These are phyloP conservation scores for Fusarium illudens DNA, from an alignment of 2,329 filamentous ascomycete genomes.

Conservation along the genomic window DNA sequence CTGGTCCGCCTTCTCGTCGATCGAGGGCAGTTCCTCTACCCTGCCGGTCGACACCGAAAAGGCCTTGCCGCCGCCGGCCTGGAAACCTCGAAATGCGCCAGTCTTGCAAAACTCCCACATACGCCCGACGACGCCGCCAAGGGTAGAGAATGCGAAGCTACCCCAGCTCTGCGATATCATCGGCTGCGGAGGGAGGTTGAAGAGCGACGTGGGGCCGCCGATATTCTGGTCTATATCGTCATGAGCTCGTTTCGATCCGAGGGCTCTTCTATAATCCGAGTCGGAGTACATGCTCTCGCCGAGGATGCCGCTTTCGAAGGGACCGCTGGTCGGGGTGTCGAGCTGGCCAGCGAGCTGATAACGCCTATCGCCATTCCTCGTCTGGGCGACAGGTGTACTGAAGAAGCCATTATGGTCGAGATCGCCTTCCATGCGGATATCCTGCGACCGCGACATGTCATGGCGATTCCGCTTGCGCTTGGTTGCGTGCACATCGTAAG, in stretches of 20 bases:
- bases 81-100: constrained; percentile 81
- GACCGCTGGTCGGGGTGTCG: constrained; percentile 54
- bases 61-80: constrained; percentile 80
- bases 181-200: constrained; percentile 44
- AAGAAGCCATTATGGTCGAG: constrained; percentile 32
- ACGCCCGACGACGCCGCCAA: constrained; percentile 76
- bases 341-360: constrained; percentile 65
- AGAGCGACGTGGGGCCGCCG: constrained; percentile 45
- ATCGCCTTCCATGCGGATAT: constrained; percentile 33
- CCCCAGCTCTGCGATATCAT: constrained; percentile 60
- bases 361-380: constrained; percentile 31
- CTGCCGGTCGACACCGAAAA: constrained; percentile 62
- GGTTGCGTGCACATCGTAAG: constrained; percentile 38
- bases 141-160: constrained; percentile 65
- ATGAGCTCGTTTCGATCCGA: constrained; percentile 57
- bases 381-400: constrained; percentile 32
- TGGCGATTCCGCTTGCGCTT: constrained; percentile 59
- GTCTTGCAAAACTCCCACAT: constrained; percentile 85
- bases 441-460: constrained; percentile 41
- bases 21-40: constrained; percentile 31
- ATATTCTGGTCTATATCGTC: constrained; percentile 50
- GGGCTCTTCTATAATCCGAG: constrained; percentile 61
- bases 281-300: constrained; percentile 67
- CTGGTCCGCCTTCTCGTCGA: constrained; percentile 27
- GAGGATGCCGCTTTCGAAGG: constrained; percentile 48